Conservation (phyloP, 177 flowering plant species). For the Telopea speciosissima region DNA sequence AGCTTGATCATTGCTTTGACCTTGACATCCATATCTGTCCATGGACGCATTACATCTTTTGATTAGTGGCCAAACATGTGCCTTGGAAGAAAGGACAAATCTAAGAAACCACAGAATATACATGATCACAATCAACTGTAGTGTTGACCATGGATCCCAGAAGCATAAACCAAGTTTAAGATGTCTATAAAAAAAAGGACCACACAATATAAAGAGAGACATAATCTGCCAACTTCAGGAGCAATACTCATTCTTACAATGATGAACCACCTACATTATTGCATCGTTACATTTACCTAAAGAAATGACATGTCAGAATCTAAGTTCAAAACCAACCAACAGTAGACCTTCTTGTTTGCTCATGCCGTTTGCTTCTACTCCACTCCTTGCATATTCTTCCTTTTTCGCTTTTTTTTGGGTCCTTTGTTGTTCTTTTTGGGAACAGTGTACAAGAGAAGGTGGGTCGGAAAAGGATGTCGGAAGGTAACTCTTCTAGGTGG, state of each 20-base stretch:
- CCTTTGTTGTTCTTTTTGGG: no score
- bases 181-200: neutral
- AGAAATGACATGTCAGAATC: neutral
- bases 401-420: no score
- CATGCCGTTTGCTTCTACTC: no score
- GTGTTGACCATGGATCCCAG: neutral
- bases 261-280: neutral
- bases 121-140: neutral
- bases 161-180: neutral
- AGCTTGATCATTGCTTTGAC: constrained; percentile 95
- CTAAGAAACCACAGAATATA: neutral
- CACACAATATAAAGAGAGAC: neutral
- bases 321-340: neutral
- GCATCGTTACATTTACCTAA: neutral
- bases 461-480: no score
- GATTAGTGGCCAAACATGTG: neutral
- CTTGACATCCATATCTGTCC: constrained; percentile 79
- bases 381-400: no score
- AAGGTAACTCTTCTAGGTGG: no score
- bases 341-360: neutral
- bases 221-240: neutral
- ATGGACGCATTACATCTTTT: constrained; percentile 1
- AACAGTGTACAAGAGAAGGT: no score
- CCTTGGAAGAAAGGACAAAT: neutral
- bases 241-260: no score